Conservation (phyloP, 2,329 filamentous ascomycete species). For the Neopestalotiopsis sp. region DNA sequence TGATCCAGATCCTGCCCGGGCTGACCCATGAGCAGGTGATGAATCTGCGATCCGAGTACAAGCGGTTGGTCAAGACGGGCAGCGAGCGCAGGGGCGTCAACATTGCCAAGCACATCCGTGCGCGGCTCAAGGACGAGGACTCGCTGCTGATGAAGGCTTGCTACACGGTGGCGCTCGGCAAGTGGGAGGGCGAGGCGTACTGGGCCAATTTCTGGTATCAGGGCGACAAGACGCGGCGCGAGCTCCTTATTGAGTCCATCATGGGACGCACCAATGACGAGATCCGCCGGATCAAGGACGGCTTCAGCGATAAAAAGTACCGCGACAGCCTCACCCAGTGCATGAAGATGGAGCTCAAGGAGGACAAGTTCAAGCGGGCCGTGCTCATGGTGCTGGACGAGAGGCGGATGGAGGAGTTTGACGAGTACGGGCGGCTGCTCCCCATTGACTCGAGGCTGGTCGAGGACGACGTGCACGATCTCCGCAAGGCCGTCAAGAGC, state of each 20-base stretch:
- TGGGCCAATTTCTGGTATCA: conserved; percentile 99
- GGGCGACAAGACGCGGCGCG: conserved; percentile 79
- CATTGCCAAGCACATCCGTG: conserved; percentile 83
- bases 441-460: conserved; percentile 64
- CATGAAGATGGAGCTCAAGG: conserved; percentile 91
- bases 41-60: conserved; percentile 87
- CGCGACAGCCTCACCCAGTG: conserved; percentile 78
- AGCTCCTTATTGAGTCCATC: conserved; percentile 89
- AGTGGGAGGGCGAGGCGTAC: conserved; percentile 92
- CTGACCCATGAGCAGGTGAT: conserved; percentile 88
- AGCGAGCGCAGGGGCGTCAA: conserved; percentile 78
- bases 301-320: conserved; percentile 93
- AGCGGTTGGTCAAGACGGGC: conserved; percentile 83
- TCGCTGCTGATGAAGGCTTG: conserved; percentile 86
- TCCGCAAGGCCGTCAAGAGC: conserved; percentile 71
- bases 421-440: conserved; percentile 64
- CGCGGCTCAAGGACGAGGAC: conserved; percentile 74
- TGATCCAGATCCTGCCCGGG: conserved; percentile 84
- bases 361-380: conserved; percentile 94
- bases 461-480: conserved; percentile 72
- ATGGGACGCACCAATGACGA: conserved; percentile 92
- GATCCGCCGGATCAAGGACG: conserved; percentile 82
- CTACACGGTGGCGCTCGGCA: conserved; percentile 86
- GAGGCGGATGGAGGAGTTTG: conserved; percentile 80
- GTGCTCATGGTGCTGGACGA: conserved; percentile 85